Base-by-base conservation (phyloP, 441 rosid species). In the Erysimum cheiri region DNA sequence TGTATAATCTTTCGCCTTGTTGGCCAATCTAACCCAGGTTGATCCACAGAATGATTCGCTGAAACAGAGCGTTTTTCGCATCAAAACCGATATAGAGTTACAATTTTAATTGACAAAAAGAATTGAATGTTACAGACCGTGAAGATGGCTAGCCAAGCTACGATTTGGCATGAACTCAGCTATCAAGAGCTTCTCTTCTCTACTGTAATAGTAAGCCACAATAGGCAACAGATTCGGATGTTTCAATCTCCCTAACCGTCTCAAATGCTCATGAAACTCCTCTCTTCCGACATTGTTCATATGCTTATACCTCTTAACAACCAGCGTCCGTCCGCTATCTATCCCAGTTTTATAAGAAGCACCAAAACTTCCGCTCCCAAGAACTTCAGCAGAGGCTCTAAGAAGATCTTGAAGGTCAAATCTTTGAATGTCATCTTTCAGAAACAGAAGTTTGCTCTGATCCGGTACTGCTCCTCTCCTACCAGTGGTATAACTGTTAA, bases 351-450 rank as follows among this genome's bases (percentile, higher is more conserved):
- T 95, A 56, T 90, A 95, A 5, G 99, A 92, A 47, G 96, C 84
- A n/a, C 99, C 98, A 49, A 90, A 95, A 43, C 88, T 85, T 47
- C 98, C 99, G 46, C 99, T 91, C 37, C 98, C 99, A 69, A 95
- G 74, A 26, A 95, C 89, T 75, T 95, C 98, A 4, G 99, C 98
- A 0, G 99, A 89, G 0, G 98, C 90, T 76, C 73, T 87, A 1
- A 95, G 82, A 83, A 95, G 71, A 65, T 90, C 96, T 36, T 87
- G 92, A 63, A 95, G 77, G 56, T 88, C 97, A 47, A 95, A 95
- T 69, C 62, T 78, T 73, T 80, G 81, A 19, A 82, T 15, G 43
- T 89, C 88, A 0, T 88, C 88, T 39, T 75, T 76, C 40, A 96
- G 40, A 54, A 96, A 92, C 9, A 80, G 52, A 37, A 95, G 57